Percentiles rank a stretch among this genome's conserved stretches.
Conservation (phyloP, 2,329 filamentous ascomycete species). For the Ophiostoma sp. region DNA sequence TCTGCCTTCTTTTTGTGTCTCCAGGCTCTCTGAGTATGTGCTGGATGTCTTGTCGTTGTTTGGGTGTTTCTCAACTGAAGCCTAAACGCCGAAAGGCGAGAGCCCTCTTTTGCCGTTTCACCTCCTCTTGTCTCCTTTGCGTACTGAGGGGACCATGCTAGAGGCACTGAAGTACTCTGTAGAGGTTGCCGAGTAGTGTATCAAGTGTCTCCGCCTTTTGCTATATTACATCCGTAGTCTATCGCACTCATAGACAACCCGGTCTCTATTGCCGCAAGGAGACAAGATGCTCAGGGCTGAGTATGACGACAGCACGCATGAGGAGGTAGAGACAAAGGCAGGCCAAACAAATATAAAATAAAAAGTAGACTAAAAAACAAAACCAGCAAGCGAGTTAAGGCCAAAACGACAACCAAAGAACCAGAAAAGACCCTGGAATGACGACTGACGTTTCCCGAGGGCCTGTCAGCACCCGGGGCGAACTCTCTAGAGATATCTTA, state of each 20-base stretch:
- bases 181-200: too few species aligned
- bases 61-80: neutral
- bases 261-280: neutral
- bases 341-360: too few species aligned
- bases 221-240: neutral
- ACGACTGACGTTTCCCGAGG: neutral
- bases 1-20: neutral
- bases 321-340: neutral
- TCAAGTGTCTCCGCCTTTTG: neutral
- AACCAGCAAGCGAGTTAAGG: neutral
- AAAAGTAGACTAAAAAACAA: neutral
- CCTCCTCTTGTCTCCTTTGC: neutral
- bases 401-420: neutral
- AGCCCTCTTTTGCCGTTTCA: neutral
- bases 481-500: too few species aligned
- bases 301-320: neutral
- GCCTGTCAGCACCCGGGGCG: neutral
- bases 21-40: too few species aligned
- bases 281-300: conserved; percentile 1
- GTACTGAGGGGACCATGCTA: too few species aligned
- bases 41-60: too few species aligned
- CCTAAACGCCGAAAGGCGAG: neutral
- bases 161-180: too few species aligned
- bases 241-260: neutral
- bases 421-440: neutral